phyloP scores from a whole-genome alignment of 371 early-diverging fungal genomes.

The Mortierella polycephala region DNA sequence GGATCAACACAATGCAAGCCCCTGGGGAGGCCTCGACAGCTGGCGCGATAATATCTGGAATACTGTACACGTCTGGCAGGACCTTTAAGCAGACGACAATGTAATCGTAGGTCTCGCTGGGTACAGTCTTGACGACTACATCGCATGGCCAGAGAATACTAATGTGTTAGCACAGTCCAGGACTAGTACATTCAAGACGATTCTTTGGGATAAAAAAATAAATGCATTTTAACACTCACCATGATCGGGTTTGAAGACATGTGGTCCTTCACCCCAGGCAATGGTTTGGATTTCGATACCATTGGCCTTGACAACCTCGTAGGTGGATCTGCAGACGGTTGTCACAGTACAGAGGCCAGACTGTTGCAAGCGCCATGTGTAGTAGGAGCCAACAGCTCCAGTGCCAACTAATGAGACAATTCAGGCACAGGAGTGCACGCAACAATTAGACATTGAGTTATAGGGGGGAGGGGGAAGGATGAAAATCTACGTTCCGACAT shows the following conservation, averaged over 20 bases:
- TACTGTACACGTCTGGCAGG: slow-evolving; percentile 70
- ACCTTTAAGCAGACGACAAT: slow-evolving; percentile 83
- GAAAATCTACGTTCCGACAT: neutral
- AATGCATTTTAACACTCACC: slow-evolving; percentile 46
- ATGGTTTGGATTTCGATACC: slow-evolving; percentile 78
- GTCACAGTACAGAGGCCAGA: slow-evolving; percentile 65
- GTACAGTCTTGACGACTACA: slow-evolving; percentile 62
- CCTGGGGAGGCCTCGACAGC: slow-evolving; percentile 63
- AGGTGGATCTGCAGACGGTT: slow-evolving; percentile 87
- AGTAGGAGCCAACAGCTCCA: slow-evolving; percentile 86
- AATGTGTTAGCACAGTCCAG: too few relatives aligned
- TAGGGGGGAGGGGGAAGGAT: neutral
- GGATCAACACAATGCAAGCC: slow-evolving; percentile 81
- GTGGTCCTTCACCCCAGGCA: slow-evolving; percentile 67
- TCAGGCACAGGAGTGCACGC: neutral
- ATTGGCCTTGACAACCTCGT: slow-evolving; percentile 62
- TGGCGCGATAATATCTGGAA: slow-evolving; percentile 72
- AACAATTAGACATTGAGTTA: neutral
- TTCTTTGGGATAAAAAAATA: neutral
- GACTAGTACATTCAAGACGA: neutral
- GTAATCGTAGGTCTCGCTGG: slow-evolving; percentile 73
- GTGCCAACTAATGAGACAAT: slow-evolving; percentile 69
- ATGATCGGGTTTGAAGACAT: slow-evolving; percentile 68
- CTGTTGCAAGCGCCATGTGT: slow-evolving; percentile 75
- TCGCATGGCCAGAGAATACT: neutral